Conservation (phyloP, 164 flowering plant genomes). For the Vitis labrusca region DNA sequence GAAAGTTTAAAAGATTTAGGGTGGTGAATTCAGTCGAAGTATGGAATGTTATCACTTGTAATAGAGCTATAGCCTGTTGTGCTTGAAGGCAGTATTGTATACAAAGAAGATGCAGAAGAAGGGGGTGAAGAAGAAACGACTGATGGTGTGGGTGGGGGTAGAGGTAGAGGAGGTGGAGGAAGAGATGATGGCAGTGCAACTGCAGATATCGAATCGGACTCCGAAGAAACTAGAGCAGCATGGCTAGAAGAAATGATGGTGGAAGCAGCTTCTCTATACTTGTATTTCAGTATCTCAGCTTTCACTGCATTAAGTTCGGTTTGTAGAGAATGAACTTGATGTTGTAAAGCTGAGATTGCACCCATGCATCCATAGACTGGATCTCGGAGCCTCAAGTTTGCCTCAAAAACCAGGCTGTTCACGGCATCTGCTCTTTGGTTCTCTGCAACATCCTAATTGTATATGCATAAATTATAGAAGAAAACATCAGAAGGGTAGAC, state of each 20-base stretch:
- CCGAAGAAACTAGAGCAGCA: constrained; percentile 10
- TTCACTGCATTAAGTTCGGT: constrained; percentile 33
- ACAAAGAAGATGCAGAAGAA: constrained; percentile 24
- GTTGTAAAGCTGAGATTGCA: constrained; percentile 61
- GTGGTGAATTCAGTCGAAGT: background rate
- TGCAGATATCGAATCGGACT: background rate
- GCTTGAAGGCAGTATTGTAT: constrained; percentile 13
- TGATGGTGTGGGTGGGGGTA: constrained; percentile 14
- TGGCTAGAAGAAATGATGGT: constrained; percentile 8
- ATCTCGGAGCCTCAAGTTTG: constrained; percentile 83
- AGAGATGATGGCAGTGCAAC: constrained; percentile 8
- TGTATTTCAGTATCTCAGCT: constrained; percentile 31
- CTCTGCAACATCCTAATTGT: constrained; percentile 72
- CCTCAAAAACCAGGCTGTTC: constrained; percentile 85
- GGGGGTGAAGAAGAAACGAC: constrained; percentile 19
- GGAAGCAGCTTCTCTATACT: constrained; percentile 26
- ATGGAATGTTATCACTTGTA: constrained; percentile 5
- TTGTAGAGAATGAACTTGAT: constrained; percentile 38
- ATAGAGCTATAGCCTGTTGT: constrained; percentile 25
- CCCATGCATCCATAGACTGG: constrained; percentile 97
- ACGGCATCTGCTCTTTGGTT: constrained; percentile 82
- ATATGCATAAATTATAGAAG: background rate
- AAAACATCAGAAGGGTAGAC: background rate
- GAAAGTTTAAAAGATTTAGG: background rate
- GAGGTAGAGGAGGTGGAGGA: constrained; percentile 7